Evolutionary conservation across 208 protist species (phyloP).

Genomic region (Crithidia expoeki): DNA sequence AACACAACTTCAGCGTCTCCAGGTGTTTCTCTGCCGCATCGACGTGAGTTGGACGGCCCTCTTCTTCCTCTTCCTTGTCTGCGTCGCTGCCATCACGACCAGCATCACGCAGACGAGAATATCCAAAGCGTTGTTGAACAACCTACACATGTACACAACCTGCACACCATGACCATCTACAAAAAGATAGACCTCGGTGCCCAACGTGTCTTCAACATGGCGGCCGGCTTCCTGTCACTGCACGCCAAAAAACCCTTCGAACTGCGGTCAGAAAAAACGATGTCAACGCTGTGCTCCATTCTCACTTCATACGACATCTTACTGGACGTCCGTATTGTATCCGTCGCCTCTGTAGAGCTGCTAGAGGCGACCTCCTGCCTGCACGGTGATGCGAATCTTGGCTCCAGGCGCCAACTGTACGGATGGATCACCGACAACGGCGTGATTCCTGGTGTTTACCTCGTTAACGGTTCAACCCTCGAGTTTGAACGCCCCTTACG

Average conservation of each 20-base stretch:
- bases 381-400: slow-evolving; percentile 7
- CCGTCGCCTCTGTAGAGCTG: background rate
- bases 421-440: slow-evolving; percentile 14
- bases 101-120: slow-evolving; percentile 6
- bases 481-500: slow-evolving; percentile 11
- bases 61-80: slow-evolving; percentile 6
- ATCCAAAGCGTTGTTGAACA: background rate
- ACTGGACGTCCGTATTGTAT: background rate
- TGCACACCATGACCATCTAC: slow-evolving; percentile 2
- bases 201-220: background rate
- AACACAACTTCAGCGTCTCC: too few species aligned
- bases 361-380: slow-evolving; percentile 16
- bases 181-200: background rate
- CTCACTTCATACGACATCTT: slow-evolving; percentile 1
- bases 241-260: background rate
- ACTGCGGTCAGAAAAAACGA: slow-evolving; percentile 2
- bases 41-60: slow-evolving; percentile 16
- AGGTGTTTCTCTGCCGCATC: slow-evolving; percentile 5
- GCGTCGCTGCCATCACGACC: slow-evolving; percentile 1
- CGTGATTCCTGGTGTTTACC: slow-evolving; percentile 18
- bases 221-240: background rate
- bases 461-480: slow-evolving; percentile 13
- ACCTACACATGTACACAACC: slow-evolving; percentile 11
- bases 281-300: slow-evolving; percentile 6
- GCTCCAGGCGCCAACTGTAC: background rate